These are phyloP conservation scores for Colletotrichum sp. DNA, from an alignment of 2,329 filamentous ascomycete genomes.

Conservation along the genomic window DNA sequence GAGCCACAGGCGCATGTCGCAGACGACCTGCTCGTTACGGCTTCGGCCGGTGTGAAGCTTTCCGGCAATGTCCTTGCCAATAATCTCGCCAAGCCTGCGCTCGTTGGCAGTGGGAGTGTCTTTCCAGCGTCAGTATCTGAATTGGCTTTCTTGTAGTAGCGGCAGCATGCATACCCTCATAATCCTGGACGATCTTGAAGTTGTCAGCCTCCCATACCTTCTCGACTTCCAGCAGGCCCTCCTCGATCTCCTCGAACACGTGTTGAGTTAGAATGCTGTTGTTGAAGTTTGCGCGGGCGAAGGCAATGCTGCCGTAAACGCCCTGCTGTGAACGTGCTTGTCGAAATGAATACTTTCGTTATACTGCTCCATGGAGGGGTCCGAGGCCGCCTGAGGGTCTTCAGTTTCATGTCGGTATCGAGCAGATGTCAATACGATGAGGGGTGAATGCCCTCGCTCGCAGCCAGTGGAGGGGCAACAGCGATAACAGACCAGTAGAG, in stretches of 20 bases:
- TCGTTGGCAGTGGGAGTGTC: slow-evolving; percentile 59
- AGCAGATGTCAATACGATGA: neutral
- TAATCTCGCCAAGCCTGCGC: slow-evolving; percentile 67
- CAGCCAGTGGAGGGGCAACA: neutral
- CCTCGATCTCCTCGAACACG: slow-evolving; percentile 78
- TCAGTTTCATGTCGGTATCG: slow-evolving; percentile 23
- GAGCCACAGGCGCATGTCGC: slow-evolving; percentile 77
- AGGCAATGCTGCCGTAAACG: slow-evolving; percentile 81
- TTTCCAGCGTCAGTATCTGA: neutral
- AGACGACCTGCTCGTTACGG: slow-evolving; percentile 76
- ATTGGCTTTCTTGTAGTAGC: slow-evolving; percentile 38
- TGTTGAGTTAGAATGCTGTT: slow-evolving; percentile 73
- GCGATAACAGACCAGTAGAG: slow-evolving; percentile 29
- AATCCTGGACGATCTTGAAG: slow-evolving; percentile 55
- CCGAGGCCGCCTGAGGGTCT: slow-evolving; percentile 70
- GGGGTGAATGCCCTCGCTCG: neutral
- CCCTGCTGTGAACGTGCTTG: slow-evolving; percentile 78
- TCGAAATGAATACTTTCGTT: slow-evolving; percentile 85
- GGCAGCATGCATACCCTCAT: neutral
- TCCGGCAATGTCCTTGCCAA: slow-evolving; percentile 71
- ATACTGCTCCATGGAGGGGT: slow-evolving; percentile 86
- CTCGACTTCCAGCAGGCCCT: slow-evolving; percentile 65
- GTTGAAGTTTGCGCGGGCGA: slow-evolving; percentile 79
- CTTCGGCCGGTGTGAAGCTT: slow-evolving; percentile 75
- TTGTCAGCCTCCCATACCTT: slow-evolving; percentile 56